Evolutionary conservation across 2,329 filamentous ascomycete species (phyloP).

Genomic region (Fusarium avenaceum): DNA sequence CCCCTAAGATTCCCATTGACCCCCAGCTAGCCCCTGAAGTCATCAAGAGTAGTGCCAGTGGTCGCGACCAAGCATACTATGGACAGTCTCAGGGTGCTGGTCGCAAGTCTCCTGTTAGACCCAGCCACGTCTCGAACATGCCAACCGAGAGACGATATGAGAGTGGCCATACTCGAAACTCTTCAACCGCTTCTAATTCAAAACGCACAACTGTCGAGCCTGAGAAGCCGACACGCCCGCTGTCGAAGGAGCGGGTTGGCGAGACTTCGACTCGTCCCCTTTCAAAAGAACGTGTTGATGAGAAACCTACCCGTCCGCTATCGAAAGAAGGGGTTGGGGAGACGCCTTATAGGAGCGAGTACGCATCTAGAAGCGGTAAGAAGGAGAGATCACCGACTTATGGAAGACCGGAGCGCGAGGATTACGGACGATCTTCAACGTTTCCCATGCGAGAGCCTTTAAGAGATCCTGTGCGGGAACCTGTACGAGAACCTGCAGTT

Average conservation of each 20-base stretch:
- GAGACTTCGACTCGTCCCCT: slow-evolving; percentile 46
- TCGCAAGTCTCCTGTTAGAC: slow-evolving; percentile 50
- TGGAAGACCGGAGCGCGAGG: slow-evolving; percentile 44
- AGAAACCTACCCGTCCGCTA: slow-evolving; percentile 46
- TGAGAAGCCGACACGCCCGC: slow-evolving; percentile 47
- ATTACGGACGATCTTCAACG: slow-evolving; percentile 28
- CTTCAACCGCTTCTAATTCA: slow-evolving; percentile 48
- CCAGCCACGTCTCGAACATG: slow-evolving; percentile 49
- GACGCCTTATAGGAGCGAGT: slow-evolving; percentile 47
- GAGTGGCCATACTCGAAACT: slow-evolving; percentile 41
- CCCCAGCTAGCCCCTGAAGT: slow-evolving; percentile 59
- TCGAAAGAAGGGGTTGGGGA: slow-evolving; percentile 52
- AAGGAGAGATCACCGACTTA: slow-evolving; percentile 52
- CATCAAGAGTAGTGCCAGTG: slow-evolving; percentile 57
- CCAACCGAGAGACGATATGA: slow-evolving; percentile 49
- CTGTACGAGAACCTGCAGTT: slow-evolving; percentile 22
- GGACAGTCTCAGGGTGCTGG: slow-evolving; percentile 32
- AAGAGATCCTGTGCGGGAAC: slow-evolving; percentile 31
- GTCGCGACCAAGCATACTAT: slow-evolving; percentile 60
- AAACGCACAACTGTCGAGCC: slow-evolving; percentile 51
- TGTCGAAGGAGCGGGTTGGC: slow-evolving; percentile 52
- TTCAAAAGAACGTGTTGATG: slow-evolving; percentile 52
- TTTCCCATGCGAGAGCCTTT: slow-evolving; percentile 31
- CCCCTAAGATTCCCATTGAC: slow-evolving; percentile 51
- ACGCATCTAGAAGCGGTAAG: slow-evolving; percentile 47